Evolutionary conservation across 148 eudicot species (phyloP), one percentile per base, ranked within the genome.

Genomic region (Talinum fruticosum): DNA sequence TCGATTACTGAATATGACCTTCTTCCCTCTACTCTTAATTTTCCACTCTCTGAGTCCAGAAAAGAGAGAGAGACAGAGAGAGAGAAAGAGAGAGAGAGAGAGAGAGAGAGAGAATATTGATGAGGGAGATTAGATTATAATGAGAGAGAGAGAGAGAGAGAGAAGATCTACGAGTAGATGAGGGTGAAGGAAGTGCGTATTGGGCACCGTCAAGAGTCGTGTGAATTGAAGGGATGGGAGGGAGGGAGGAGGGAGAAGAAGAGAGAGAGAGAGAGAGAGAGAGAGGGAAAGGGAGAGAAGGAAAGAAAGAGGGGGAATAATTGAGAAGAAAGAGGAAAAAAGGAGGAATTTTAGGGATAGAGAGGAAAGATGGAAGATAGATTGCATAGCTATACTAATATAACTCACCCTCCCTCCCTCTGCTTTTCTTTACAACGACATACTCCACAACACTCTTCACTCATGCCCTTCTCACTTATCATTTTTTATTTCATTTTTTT

Each of bases 141-240:
- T n/a, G n/a, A n/a, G n/a, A n/a, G n/a, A n/a, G n/a, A 24, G 14
- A 8, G 34, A 28, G 18, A 8, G 66, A 62, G 66, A 62, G 66
- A 59, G 64, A 59, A 59, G 64, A 59, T 59, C 28, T 59, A n/a
- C n/a, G n/a, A 24, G 29, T 23, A 24, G 28, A 23, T 28, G 64
- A 1, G 29, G 2, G 64, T 59, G 28, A 59, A 59, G 64, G 21
- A 59, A 62, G 66, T 62, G 66, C 34, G 33, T 62, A 62, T 62
- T 62, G 66, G 66, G 33, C 66, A 62, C 16, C 33, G 14, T 62
- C 66, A 62, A 62, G 66, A 62, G 66, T 26, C 66, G 66, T 59
- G 64, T 59, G 64, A 59, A 62, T 10, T 51, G 18, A 51, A 51
- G 57, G 57, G 57, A 51, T 16, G 57, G 57, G 23, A 51, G 19